Base-by-base conservation (phyloP, 2,329 filamentous ascomycete genomes). In the Penicillium oxalicum region DNA sequence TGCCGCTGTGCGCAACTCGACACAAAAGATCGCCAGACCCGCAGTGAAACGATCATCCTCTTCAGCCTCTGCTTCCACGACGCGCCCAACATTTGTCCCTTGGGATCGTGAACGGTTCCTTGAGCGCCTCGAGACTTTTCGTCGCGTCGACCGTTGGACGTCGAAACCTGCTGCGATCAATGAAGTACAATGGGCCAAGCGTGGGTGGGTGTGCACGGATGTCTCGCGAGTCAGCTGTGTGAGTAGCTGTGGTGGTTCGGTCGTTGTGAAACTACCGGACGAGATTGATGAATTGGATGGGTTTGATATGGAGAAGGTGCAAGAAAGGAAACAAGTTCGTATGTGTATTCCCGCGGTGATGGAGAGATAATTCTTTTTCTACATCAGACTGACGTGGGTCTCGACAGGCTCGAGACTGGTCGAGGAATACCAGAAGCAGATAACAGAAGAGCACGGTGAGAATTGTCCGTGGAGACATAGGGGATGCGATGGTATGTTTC, bases 101-200 rank as follows among this genome's bases (percentile, higher is more conserved):
- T 87, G 84, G 72, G 91, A 93, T 66, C 86, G 93, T 45, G 82
- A 83, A 35, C 83, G 88, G 57, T 90, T 97, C 53, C 76, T 97
- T 9, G 82, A 80, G 59, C 77, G 93, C 25, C 76, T 98, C 27
- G 86, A 86, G 51, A 94, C 89, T 0, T 98, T 95, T 64, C 87
- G 91, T 63, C 89, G 91, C 57, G 83, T 97, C 41, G 93, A 89
- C 46, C 81, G 87, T 65, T 98, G 91, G 91, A 86, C 87, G n/a
- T 87, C 88, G 0, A 97, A 97, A 66, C 91, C 93, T 0, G 81
- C 91, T 45, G 77, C 77, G 32, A 84, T 97, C 59, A 89, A 83
- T 63, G 93, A 97, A 70, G 83, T 96, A 6, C 86, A 90, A 66
- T 98, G 93, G 93, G 91, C 91, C 0, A 95, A 91, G 74, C 77